A percentile compares a stretch with the other conserved stretches of the same genome.
These are phyloP conservation scores for Spergularia azorica DNA, from an alignment of 179 eudicot species.

Conservation along the genomic window DNA sequence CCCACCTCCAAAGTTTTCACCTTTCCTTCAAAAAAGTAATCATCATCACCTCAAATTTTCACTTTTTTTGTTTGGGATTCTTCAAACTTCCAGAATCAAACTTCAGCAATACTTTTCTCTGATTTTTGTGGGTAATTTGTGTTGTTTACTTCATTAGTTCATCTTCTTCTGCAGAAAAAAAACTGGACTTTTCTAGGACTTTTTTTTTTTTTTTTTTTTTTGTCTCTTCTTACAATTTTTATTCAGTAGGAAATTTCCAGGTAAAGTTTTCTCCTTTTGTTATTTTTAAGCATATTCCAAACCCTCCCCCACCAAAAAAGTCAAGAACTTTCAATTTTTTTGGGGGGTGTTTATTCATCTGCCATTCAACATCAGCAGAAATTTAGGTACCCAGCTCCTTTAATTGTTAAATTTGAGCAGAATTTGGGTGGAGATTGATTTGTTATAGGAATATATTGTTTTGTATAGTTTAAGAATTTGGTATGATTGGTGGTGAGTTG, in stretches of 20 bases:
- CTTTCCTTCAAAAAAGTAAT: neutral
- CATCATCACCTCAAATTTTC: neutral
- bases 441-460: neutral
- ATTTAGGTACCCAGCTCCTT: slow-evolving; percentile 15
- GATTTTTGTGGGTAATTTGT: neutral
- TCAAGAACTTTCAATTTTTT: slow-evolving; percentile 21
- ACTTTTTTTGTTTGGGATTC: neutral
- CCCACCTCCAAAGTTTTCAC: neutral
- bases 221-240: neutral
- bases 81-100: slow-evolving; percentile 21
- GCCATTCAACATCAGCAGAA: slow-evolving; percentile 18
- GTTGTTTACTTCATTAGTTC: neutral
- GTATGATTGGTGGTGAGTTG: neutral
- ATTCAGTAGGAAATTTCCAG: slow-evolving; percentile 26
- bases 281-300: slow-evolving; percentile 13
- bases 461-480: neutral
- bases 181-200: slow-evolving; percentile 6
- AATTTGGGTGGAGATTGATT: neutral
- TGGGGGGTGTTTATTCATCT: neutral
- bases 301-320: slow-evolving; percentile 2
- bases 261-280: slow-evolving; percentile 12
- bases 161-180: neutral
- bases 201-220: neutral
- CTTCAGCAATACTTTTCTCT: neutral
- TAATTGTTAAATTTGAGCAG: neutral